Percentiles rank a stretch among this genome's conserved stretches.
Evolutionary conservation across 2,329 filamentous ascomycete genomes (phyloP).

Genomic region (Aspergillus vadensis): DNA sequence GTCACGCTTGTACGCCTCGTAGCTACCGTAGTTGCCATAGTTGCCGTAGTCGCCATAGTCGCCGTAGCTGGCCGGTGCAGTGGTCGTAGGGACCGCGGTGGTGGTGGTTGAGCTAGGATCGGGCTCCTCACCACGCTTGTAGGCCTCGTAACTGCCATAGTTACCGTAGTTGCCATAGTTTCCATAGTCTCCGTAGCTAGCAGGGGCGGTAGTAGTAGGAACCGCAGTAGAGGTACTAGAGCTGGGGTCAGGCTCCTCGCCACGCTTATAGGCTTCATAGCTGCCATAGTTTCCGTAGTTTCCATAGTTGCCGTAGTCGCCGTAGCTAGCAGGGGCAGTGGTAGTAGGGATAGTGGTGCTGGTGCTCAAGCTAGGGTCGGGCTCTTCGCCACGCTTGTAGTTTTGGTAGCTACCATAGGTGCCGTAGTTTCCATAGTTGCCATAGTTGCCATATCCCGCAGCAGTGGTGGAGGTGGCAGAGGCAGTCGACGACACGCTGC

Average conservation of each 20-base stretch:
- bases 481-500: neutral
- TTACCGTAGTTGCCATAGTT: conserved; percentile 22
- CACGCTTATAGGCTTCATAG: conserved; percentile 17
- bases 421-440: conserved; percentile 5
- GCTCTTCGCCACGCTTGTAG: neutral
- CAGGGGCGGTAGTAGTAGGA: neutral
- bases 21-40: conserved; percentile 6
- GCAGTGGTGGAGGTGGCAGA: neutral
- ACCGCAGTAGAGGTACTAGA: neutral
- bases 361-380: neutral
- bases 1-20: conserved; percentile 5
- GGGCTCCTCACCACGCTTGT: neutral
- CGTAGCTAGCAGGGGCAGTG: neutral
- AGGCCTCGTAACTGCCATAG: conserved; percentile 8
- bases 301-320: conserved; percentile 20
- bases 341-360: neutral
- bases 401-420: conserved; percentile 8
- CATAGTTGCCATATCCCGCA: conserved; percentile 1
- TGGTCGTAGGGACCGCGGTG: neutral
- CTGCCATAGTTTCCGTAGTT: conserved; percentile 19
- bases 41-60: conserved; percentile 5
- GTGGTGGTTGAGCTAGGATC: neutral
- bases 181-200: conserved; percentile 14
- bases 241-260: neutral
- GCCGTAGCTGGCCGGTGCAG: conserved; percentile 2